Conservation (phyloP, 2,329 filamentous ascomycete species). For the Fusarium praegraminearum region DNA sequence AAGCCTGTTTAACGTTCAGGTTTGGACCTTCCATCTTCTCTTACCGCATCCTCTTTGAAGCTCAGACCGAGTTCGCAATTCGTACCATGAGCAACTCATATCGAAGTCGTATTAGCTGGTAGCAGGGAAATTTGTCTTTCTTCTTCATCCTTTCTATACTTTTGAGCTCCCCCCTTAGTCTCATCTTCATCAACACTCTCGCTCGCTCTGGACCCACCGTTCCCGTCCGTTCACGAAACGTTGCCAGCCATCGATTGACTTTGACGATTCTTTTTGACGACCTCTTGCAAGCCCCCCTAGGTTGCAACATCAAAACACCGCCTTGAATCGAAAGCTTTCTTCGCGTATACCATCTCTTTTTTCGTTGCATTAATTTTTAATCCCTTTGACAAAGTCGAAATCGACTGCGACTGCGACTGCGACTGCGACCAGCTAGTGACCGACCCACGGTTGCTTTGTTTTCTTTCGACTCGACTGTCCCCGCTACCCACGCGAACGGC, state of each 20-base stretch:
- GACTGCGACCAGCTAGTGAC: slow-evolving; percentile 25
- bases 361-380: slow-evolving; percentile 42
- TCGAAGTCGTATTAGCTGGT: slow-evolving; percentile 41
- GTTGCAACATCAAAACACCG: slow-evolving; percentile 11
- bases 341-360: slow-evolving; percentile 10
- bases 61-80: slow-evolving; percentile 34
- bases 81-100: slow-evolving; percentile 43
- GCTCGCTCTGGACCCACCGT: slow-evolving; percentile 42
- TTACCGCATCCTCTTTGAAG: slow-evolving; percentile 26
- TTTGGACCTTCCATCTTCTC: slow-evolving; percentile 15
- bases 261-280: slow-evolving; percentile 35
- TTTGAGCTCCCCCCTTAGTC: slow-evolving; percentile 20
- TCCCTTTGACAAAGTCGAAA: slow-evolving; percentile 34
- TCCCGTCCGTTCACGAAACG: slow-evolving; percentile 42
- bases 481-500: slow-evolving; percentile 45
- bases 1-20: slow-evolving; percentile 28
- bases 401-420: slow-evolving; percentile 22
- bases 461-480: slow-evolving; percentile 45
- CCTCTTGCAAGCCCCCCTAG: slow-evolving; percentile 23
- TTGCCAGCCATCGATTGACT: slow-evolving; percentile 40
- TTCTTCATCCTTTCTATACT: slow-evolving; percentile 27
- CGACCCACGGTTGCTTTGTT: slow-evolving; percentile 44
- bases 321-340: neutral
- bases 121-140: slow-evolving; percentile 37
- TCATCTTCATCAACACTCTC: slow-evolving; percentile 22